Conservation (phyloP, 108 stramenopile species). For the Chaetoceros muelleri region DNA sequence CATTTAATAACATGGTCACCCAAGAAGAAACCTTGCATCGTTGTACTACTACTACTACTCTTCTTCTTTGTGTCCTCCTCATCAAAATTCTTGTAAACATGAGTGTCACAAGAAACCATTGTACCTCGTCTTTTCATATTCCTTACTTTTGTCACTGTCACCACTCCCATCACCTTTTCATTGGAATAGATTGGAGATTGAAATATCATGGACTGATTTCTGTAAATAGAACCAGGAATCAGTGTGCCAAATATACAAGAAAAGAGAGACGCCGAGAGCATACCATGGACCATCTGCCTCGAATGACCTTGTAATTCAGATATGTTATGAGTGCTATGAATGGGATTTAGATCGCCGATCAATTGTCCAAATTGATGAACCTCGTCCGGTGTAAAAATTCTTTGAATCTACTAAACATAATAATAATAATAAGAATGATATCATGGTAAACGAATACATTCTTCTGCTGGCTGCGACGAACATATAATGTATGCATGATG, state of each 20-base stretch:
- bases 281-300: conserved; percentile 58
- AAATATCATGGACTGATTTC: conserved; percentile 57
- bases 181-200: conserved; percentile 32
- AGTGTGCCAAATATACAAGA: conserved; percentile 73
- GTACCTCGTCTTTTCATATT: conserved; percentile 30
- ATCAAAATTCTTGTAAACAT: conserved; percentile 10
- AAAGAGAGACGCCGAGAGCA: conserved; percentile 64
- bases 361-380: conserved; percentile 36
- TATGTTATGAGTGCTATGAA: conserved; percentile 25
- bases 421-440: too few relatives aligned
- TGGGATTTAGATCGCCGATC: conserved; percentile 56
- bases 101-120: conserved; percentile 47
- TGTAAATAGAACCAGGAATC: conserved; percentile 64
- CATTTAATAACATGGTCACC: conserved; percentile 5
- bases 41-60: background rate
- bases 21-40: too few relatives aligned
- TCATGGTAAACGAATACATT: too few relatives aligned
- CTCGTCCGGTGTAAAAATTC: conserved; percentile 38
- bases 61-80: background rate
- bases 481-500: too few relatives aligned
- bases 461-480: too few relatives aligned
- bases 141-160: conserved; percentile 33
- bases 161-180: conserved; percentile 34
- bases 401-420: conserved; percentile 13
- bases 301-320: conserved; percentile 4